phyloP scores from a whole-genome alignment of 148 eudicot genomes.

The Chenopodium album region DNA sequence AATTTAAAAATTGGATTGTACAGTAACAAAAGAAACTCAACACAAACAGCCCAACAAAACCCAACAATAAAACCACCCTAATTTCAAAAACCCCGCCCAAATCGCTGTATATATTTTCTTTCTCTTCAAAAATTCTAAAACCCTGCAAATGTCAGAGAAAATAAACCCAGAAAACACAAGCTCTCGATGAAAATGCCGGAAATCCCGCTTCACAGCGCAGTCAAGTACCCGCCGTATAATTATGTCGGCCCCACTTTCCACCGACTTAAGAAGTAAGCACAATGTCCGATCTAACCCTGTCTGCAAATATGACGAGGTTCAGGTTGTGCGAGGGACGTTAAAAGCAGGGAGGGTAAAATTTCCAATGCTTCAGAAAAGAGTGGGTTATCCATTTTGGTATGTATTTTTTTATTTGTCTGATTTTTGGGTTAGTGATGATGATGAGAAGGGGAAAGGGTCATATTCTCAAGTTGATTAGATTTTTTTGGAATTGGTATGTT shows the following conservation, averaged over 20 bases:
- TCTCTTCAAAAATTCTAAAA: not conserved
- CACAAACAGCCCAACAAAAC: no score
- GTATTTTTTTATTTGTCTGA: no score
- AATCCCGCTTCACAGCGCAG: conserved; percentile 61
- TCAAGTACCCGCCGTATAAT: conserved; percentile 54
- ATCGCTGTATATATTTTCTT: not conserved
- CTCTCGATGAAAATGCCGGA: conserved; percentile 59
- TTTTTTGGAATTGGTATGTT: not conserved
- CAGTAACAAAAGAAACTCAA: no score
- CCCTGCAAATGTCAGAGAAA: no score
- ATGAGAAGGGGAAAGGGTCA: conserved; percentile 46
- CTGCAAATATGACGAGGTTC: conserved; percentile 71
- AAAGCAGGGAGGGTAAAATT: no score
- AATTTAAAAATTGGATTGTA: no score
- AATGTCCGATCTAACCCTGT: conserved; percentile 59
- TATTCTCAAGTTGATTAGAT: conserved; percentile 36
- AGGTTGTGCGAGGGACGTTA: conserved; percentile 30
- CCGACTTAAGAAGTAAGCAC: conserved; percentile 56
- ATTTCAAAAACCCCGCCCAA: no score
- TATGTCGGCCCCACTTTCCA: conserved; percentile 58
- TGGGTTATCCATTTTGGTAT: no score
- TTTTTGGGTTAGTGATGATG: conserved; percentile 28
- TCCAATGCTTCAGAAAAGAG: no score
- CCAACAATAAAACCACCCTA: no score
- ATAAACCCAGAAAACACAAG: conserved; percentile 46